Base-by-base conservation (phyloP, 2,329 filamentous ascomycete genomes). In the Trematosphaeria pertusa region DNA sequence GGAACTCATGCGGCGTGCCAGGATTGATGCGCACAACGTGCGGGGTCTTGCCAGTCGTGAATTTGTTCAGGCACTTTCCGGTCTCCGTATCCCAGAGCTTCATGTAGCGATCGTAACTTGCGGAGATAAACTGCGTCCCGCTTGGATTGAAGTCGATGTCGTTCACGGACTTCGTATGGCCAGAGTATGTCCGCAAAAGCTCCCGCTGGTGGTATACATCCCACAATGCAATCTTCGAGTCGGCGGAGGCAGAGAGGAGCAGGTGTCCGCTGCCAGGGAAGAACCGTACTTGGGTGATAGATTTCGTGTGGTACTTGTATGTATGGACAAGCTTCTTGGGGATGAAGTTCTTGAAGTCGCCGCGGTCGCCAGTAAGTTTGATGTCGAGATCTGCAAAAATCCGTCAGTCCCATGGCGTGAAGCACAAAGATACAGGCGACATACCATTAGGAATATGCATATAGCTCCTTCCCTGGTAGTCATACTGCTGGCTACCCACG, bases 51-150 rank as follows among this genome's bases (percentile, higher is more conserved):
- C 93, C 93, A 0, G 90, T 96, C 14, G 87, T 91, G 78, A 96
- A 99, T 47, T 91, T 90, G 63, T 85, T 87, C 57, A 96, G 77
- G 67, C 93, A 97, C 60, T 87, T 81, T 35, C 94, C 94, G 17
- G 90, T 97, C 73, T 99, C 94, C 0, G 93, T 97, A 64, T 99
- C 94, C 94, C 94, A 99, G 21, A 99, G 81, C 75, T 97, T 97
- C 78, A 97, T 97, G 77, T 90, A 88, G 43, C 93, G 88, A 71
- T 99, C 94, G 72, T 95, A 99, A 12, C 90, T 94, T 1, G 89
- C 88, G 2, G 92, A 92, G 19, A 99, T 75, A 78, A 99, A 99
- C 43, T 88, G 88, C 9, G 84, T 88, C 41, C 94, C 94, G 22
- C 85, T 82, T 3, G 80, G 81, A 64, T 92, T 91, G 82, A 97